These are phyloP conservation scores for Saussurea involucrata DNA, from an alignment of 129 eudicot species.

Conservation along the genomic window DNA sequence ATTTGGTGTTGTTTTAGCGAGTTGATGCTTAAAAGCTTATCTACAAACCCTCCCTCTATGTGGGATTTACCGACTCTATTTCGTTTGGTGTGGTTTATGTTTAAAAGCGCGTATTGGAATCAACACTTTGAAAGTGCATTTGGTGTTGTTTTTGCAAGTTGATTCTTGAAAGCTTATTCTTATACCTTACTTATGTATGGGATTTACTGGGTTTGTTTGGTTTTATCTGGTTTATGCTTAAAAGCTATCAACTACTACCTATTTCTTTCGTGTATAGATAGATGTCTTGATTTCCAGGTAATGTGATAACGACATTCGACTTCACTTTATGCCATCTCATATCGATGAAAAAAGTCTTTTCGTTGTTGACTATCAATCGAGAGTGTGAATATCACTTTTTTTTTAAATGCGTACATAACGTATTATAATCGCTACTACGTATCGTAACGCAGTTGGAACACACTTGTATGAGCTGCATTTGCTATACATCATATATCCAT, in stretches of 20 bases:
- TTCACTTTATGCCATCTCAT: constrained; percentile 20
- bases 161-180: not conserved
- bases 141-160: not conserved
- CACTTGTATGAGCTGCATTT: constrained; percentile 30
- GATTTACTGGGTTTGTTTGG: not conserved
- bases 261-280: not conserved
- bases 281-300: constrained; percentile 22
- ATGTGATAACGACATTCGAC: constrained; percentile 13
- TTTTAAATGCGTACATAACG: not conserved
- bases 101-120: not conserved
- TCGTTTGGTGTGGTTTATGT: not conserved
- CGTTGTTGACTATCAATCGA: not conserved
- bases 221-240: not conserved
- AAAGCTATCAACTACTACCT: not conserved
- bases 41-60: not conserved
- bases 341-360: not conserved
- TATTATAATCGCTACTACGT: constrained; percentile 20
- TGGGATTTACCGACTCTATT: not conserved
- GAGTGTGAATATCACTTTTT: constrained; percentile 21
- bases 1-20: not conserved
- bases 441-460: constrained; percentile 28
- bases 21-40: not conserved
- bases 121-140: not conserved
- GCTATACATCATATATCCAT: constrained; percentile 15
- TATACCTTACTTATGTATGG: not conserved